Base-by-base conservation (phyloP, 441 rosid species). In the Melastoma candidum region DNA sequence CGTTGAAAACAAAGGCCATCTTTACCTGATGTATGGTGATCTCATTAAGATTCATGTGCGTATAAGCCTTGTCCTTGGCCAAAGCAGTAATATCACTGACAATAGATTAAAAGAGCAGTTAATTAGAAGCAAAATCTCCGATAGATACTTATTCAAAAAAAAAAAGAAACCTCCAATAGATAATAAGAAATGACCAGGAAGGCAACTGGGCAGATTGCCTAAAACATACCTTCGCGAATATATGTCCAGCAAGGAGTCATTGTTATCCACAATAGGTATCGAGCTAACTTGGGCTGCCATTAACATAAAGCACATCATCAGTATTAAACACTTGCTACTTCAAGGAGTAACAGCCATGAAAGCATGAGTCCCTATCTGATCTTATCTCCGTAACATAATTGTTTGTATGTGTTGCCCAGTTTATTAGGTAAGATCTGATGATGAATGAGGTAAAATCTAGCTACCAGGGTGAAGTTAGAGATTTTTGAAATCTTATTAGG, bases 1-100 rank as follows among this genome's bases (percentile, higher is more conserved):
- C 41, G 8, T 4, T 36, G 8, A 6, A 36, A 36, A 36, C 41
- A 36, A 4, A 36, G 8, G 41, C 6, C 41, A 36, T 26, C 57
- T 52, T 68, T 81, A 90, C 97, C 97, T 87, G 95, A 61, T 85
- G 92, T 63, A 94, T 80, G 25, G 78, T 87, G 76, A 81, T 90
- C 72, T 90, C 95, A 54, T 85, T 84, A 26, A 95, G 95, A 77
- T 64, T 86, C 75, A 90, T 77, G 73, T 82, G 95, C 27, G 99
- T 75, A 63, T 90, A 95, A 12, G 87, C 97, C 64, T 76, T 87
- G 70, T 90, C 95, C 79, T 81, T 95, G 43, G 98, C 97, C 80
- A 95, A 70, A 54, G 99, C 88, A 26, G 97, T 90, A 64, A 95
- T 95, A 65, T 95, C 99, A 77, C 99, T 95, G 80, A 49, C 50